phyloP scores from a whole-genome alignment of 23 red algal genomes.

The Gracilaria gracilis region DNA sequence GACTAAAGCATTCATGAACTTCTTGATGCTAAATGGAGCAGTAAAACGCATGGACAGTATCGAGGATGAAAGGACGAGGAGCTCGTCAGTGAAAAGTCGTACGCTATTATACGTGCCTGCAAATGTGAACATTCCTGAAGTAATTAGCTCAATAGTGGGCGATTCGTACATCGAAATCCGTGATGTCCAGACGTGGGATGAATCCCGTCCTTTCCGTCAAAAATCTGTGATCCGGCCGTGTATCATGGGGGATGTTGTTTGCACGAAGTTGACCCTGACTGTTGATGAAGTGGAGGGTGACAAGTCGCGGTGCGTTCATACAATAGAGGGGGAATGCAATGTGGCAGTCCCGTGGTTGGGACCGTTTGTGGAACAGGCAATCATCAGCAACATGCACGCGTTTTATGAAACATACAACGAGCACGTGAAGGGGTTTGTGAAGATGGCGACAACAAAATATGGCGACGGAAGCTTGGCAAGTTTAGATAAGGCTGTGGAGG shows the following conservation, averaged over 20 bases:
- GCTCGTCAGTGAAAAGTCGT: neutral
- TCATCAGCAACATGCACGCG: slow-evolving; percentile 51
- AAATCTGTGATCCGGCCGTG: neutral
- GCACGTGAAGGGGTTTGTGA: slow-evolving; percentile 46
- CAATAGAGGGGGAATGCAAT: slow-evolving; percentile 15
- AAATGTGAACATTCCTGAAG: slow-evolving; percentile 35
- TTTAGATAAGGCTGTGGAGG: slow-evolving; percentile 24
- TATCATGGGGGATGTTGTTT: slow-evolving; percentile 33
- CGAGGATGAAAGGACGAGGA: neutral
- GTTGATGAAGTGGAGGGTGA: slow-evolving; percentile 26
- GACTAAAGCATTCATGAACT: slow-evolving; percentile 25
- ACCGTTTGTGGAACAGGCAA: slow-evolving; percentile 45
- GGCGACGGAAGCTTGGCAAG: slow-evolving; percentile 18
- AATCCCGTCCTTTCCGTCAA: slow-evolving; percentile 23
- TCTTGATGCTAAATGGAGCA: slow-evolving; percentile 18
- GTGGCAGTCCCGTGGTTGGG: slow-evolving; percentile 51
- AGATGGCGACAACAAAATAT: slow-evolving; percentile 4
- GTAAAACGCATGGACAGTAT: slow-evolving; percentile 47
- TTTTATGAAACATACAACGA: slow-evolving; percentile 49
- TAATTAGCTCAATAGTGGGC: slow-evolving; percentile 22
- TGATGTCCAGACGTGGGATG: slow-evolving; percentile 65
- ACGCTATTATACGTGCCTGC: slow-evolving; percentile 52
- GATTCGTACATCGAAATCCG: slow-evolving; percentile 42
- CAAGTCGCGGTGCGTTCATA: slow-evolving; percentile 28
- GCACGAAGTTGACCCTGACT: slow-evolving; percentile 5